Evolutionary conservation across 176 grass and related monocot genomes (phyloP), one percentile per base, ranked within the genome.

Genomic region (Pharus latifolius): DNA sequence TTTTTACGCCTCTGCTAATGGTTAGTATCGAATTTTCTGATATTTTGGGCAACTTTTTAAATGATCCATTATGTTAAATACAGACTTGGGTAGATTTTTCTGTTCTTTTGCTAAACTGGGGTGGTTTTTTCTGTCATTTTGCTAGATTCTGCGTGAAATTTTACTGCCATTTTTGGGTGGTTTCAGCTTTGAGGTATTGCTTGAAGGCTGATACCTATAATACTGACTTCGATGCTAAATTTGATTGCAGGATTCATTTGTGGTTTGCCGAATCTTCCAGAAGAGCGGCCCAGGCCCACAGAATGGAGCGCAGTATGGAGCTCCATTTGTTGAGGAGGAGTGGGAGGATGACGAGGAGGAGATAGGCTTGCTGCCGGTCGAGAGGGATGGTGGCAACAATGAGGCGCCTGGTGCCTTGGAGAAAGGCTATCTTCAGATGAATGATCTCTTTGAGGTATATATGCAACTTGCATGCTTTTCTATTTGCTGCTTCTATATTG

Each of bases 241-340:
- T 46, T 35, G 10, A 17, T 15, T 28, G 9, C 20, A 98, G 94
- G 94, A 93, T 61, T 89, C 86, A 0, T 98, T 90, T 20, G 94
- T 98, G 22, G 89, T 98, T 35, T 98, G 94, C 63, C 79, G 94
- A n/a, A 85, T 98, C 77, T 98, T 98, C 55, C 86, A 97, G 81
- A 97, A 97, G 74, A 91, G 60, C 8, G 94, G 86, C 1, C 82
- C 86, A 17, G 89, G 94, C 44, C 94, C 89, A 13, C 89, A 92
- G 29, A 97, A 97, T 26, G 94, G 94, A 5, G 94, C 94, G 24
- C 94, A 97, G 52, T 97, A 97, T 57, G 94, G 94, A 33, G 94
- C 94, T 14, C 94, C 94, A 35, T 98, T 90, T n/a, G 74, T 88
- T 4, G 94, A 98, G 86, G 94, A 90, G 78, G 94, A 98, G 60